These are phyloP conservation scores for Simplicillium sp. DNA, from an alignment of 2,329 filamentous ascomycete genomes.

Conservation along the genomic window DNA sequence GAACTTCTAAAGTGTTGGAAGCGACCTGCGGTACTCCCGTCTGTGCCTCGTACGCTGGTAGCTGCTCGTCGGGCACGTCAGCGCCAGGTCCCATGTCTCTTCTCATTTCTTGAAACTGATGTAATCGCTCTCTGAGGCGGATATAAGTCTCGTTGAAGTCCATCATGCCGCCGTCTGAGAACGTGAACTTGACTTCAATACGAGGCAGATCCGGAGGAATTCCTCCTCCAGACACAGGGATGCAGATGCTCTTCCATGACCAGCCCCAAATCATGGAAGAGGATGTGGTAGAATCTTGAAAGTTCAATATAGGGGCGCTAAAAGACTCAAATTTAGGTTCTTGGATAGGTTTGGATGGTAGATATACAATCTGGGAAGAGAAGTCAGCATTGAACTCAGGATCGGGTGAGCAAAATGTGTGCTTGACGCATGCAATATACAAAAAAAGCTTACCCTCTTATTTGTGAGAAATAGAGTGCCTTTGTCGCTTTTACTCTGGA, in stretches of 20 bases:
- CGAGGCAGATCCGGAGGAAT: constrained; percentile 65
- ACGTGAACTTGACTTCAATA: constrained; percentile 75
- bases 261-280: constrained; percentile 90
- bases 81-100: constrained; percentile 55
- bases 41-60: constrained; percentile 74
- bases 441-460: constrained; percentile 54
- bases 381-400: constrained; percentile 5
- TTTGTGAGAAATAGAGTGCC: constrained; percentile 78
- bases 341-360: constrained; percentile 60
- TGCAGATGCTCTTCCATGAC: constrained; percentile 73
- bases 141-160: constrained; percentile 82
- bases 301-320: constrained; percentile 76
- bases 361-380: constrained; percentile 65
- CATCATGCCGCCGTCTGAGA: constrained; percentile 91
- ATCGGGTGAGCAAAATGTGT: constrained; percentile 7
- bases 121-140: constrained; percentile 71
- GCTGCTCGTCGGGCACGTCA: constrained; percentile 69
- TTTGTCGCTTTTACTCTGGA: constrained; percentile 62
- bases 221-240: constrained; percentile 74
- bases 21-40: constrained; percentile 19
- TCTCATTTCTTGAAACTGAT: constrained; percentile 70
- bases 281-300: constrained; percentile 71
- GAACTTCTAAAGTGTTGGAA: constrained; percentile 11
- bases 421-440: background rate
- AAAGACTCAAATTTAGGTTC: constrained; percentile 67